A percentile compares a stretch with the other conserved stretches of the same genome.
Evolutionary conservation across 1,284 basidiomycete species (phyloP).

Genomic region (Inonotus hispidus): DNA sequence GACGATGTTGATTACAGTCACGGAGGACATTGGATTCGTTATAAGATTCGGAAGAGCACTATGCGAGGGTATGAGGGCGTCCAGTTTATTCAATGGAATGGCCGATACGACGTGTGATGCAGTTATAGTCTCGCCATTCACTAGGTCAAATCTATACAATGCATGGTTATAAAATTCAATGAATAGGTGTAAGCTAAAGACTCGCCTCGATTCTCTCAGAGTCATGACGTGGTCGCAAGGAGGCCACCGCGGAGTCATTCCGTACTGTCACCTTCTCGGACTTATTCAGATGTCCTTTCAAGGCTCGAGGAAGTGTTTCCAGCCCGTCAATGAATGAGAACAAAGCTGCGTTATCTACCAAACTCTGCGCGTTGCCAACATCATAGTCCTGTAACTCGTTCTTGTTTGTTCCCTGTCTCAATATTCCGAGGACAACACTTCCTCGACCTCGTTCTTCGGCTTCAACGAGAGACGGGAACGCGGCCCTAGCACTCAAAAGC

Average conservation of each 20-base stretch:
- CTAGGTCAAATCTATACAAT: constrained; percentile 1
- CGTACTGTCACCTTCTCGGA: constrained; percentile 57
- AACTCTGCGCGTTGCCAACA: constrained; percentile 45
- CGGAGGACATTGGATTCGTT: constrained; percentile 56
- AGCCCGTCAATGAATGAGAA: constrained; percentile 82
- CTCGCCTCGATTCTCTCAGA: constrained; percentile 41
- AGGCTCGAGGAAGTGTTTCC: constrained; percentile 54
- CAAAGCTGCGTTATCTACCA: constrained; percentile 61
- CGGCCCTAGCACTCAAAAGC: constrained; percentile 66
- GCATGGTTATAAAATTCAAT: not conserved
- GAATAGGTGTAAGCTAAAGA: not conserved
- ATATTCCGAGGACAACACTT: constrained; percentile 62
- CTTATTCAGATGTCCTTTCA: constrained; percentile 45
- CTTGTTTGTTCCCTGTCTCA: constrained; percentile 27
- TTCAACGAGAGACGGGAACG: constrained; percentile 72
- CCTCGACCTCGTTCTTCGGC: constrained; percentile 62
- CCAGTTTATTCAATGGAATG: constrained; percentile 66
- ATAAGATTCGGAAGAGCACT: constrained; percentile 42
- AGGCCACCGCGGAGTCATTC: constrained; percentile 36
- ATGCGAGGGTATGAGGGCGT: constrained; percentile 41
- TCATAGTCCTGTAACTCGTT: constrained; percentile 36
- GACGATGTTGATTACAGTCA: constrained; percentile 71
- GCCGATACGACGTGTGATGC: constrained; percentile 58
- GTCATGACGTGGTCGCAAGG: constrained; percentile 32
- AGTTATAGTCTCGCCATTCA: constrained; percentile 5